phyloP scores from a whole-genome alignment of 2,329 filamentous ascomycete genomes.

The Pseudocercospora fijiensis region DNA sequence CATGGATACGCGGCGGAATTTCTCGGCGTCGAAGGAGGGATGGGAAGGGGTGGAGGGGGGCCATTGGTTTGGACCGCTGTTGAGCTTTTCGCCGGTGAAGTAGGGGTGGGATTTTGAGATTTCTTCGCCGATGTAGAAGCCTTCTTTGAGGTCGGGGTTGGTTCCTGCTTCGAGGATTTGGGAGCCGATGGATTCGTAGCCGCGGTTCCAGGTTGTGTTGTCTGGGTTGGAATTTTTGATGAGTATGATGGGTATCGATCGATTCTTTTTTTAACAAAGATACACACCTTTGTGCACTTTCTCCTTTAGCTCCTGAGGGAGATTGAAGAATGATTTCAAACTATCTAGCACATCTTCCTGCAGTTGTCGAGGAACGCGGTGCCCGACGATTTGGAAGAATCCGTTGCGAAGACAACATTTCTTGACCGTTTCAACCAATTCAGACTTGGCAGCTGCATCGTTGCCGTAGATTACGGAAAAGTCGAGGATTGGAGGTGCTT shows the following conservation, averaged over 20 bases:
- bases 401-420: slow-evolving; percentile 8
- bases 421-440: background rate
- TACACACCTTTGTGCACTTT: background rate
- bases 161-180: background rate
- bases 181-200: background rate
- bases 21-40: background rate
- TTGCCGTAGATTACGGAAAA: background rate
- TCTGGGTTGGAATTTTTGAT: background rate
- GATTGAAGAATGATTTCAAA: background rate
- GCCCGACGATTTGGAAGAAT: slow-evolving; percentile 20
- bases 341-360: slow-evolving; percentile 3
- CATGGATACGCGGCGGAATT: slow-evolving; percentile 37
- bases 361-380: background rate
- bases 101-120: background rate
- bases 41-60: background rate
- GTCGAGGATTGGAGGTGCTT: background rate
- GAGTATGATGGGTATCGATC: background rate
- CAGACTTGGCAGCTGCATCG: background rate
- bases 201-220: slow-evolving; percentile 13
- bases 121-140: slow-evolving; percentile 1
- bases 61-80: slow-evolving; percentile 15
- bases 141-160: background rate
- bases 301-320: background rate
- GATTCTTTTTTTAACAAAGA: no score
- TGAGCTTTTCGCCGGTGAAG: background rate